These are phyloP conservation scores for Aegilops bicornis DNA, from an alignment of 176 grass and related monocot species.

Conservation along the genomic window DNA sequence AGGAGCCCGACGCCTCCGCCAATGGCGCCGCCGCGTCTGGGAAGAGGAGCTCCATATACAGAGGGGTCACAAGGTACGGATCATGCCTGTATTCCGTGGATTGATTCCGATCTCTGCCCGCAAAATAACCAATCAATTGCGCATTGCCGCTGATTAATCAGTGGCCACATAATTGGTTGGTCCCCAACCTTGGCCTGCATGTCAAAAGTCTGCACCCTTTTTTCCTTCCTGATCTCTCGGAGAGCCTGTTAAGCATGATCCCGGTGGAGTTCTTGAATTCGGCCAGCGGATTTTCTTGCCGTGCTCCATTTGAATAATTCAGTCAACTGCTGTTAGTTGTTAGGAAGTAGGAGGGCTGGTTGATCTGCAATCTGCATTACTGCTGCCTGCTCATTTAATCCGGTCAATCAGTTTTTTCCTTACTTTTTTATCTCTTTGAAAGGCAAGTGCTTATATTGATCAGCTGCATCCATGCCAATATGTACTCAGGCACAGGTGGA, in stretches of 20 bases:
- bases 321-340: conserved; percentile 26
- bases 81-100: not conserved
- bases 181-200: conserved; percentile 27
- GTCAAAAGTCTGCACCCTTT: not conserved
- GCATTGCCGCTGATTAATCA: conserved; percentile 7
- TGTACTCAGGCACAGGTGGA: conserved; percentile 78
- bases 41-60: conserved; percentile 86
- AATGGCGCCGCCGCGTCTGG: conserved; percentile 32
- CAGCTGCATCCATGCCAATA: conserved; percentile 32
- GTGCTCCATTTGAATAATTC: not conserved
- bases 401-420: not conserved
- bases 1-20: not conserved
- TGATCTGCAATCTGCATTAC: conserved; percentile 39
- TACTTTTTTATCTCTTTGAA: not conserved
- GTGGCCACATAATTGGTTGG: not conserved
- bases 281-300: not conserved
- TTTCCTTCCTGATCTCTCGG: not conserved
- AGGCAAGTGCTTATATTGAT: not conserved
- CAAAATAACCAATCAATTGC: not conserved
- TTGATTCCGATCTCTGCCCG: not conserved
- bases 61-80: conserved; percentile 87
- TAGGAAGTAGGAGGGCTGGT: conserved; percentile 38
- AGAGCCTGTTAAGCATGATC: not conserved
- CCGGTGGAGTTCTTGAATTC: not conserved
- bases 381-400: not conserved